phyloP scores from a whole-genome alignment of 2,329 filamentous ascomycete genomes.

The Pseudogymnoascus destructans region DNA sequence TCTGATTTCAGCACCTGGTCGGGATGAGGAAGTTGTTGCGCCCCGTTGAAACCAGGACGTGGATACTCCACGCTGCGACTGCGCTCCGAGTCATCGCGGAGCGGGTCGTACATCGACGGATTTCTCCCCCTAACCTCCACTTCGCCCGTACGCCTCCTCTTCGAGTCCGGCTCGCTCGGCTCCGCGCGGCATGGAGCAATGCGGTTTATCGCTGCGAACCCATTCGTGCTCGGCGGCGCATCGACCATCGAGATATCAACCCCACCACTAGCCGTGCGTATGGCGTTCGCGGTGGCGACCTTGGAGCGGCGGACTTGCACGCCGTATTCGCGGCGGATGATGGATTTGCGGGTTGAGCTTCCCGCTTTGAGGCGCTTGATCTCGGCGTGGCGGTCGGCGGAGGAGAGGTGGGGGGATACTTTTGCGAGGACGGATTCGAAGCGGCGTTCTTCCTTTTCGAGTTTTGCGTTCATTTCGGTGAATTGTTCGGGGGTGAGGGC shows the following conservation, averaged over 20 bases:
- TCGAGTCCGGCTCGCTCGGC: not conserved
- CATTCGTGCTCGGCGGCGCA: not conserved
- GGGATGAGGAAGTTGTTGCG: not conserved
- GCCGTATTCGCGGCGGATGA: not conserved
- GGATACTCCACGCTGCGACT: not conserved
- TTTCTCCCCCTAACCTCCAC: not conserved
- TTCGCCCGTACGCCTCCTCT: not conserved
- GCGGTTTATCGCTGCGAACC: not conserved
- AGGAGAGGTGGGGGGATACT: not conserved
- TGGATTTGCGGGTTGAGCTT: not conserved
- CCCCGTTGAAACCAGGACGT: not conserved
- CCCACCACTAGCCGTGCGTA: not conserved
- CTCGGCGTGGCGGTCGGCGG: not conserved
- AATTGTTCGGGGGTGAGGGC: not conserved
- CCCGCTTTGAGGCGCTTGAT: slow-evolving; percentile 1
- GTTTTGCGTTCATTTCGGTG: not conserved
- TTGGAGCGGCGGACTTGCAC: not conserved
- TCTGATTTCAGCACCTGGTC: not conserved
- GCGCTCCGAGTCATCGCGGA: not conserved
- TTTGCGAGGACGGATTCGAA: not conserved
- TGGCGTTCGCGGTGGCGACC: not conserved
- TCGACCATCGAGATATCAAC: not conserved
- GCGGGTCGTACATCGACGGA: not conserved
- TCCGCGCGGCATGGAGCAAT: not conserved
- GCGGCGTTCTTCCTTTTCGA: not conserved